Conservation (phyloP, 306 rosid species). For the Prunus davidiana region DNA sequence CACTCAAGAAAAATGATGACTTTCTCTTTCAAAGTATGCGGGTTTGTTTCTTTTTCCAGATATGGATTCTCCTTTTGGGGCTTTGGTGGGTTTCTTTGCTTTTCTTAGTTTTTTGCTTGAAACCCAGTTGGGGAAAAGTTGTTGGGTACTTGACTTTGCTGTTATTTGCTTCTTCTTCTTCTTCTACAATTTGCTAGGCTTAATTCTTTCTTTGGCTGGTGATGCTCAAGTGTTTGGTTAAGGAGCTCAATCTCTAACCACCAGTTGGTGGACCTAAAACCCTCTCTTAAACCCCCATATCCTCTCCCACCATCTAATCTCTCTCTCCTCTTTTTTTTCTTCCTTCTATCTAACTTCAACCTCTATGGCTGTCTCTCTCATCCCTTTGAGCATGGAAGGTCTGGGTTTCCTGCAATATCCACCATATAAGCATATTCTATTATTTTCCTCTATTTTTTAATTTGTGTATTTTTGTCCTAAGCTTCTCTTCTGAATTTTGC, state of each 20-base stretch:
- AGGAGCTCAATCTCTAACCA: conserved; percentile 62
- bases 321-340: conserved; percentile 11
- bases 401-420: conserved; percentile 45
- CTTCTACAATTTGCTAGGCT: conserved; percentile 8
- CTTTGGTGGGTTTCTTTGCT: conserved; percentile 12
- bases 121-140: conserved; percentile 11
- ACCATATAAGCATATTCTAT: conserved; percentile 34
- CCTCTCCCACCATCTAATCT: conserved; percentile 11
- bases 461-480: conserved; percentile 9
- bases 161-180: background rate
- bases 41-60: conserved; percentile 17
- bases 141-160: conserved; percentile 8
- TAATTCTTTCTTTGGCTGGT: conserved; percentile 16
- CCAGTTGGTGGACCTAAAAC: conserved; percentile 66
- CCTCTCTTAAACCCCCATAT: conserved; percentile 40
- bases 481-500: conserved; percentile 6
- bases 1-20: conserved; percentile 31
- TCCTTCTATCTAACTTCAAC: conserved; percentile 2
- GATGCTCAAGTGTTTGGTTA: conserved; percentile 46
- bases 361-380: conserved; percentile 34
- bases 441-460: conserved; percentile 4
- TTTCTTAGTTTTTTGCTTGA: conserved; percentile 14
- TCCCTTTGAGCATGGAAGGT: conserved; percentile 36
- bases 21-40: conserved; percentile 12
- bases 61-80: conserved; percentile 19